Evolutionary conservation across 495 filamentous ascomycete genomes (phyloP), one percentile per base, ranked within the genome.

Genomic region (Chaetomium fimeti): DNA sequence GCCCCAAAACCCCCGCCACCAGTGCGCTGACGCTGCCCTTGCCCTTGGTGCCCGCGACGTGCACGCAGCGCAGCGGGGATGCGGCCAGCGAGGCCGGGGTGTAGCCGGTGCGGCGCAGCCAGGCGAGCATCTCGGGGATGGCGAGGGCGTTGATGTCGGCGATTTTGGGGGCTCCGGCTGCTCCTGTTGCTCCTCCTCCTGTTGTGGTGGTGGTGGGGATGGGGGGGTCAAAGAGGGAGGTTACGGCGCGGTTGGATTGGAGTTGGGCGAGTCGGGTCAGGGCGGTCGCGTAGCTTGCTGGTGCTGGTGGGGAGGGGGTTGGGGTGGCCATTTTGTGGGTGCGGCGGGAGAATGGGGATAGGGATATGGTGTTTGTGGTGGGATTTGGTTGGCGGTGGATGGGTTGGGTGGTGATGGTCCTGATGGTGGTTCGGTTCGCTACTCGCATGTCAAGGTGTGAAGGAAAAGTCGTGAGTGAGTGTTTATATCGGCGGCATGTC

Each of bases 91-190:
- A 69, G 1, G 62, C 22, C 1, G 72, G 71, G n/a, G 70, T 58
- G 74, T 95, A 90, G 28, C 92, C 92, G 48, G 91, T 87, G 61
- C 87, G 87, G 42, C 77, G 75, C 59, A 89, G 84, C 89, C 89
- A 96, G 62, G 89, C 87, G 52, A 89, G 77, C 82, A 93, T 97
- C 70, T 97, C 93, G 1, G 91, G 91, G 63, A 95, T 88, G 3
- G 93, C 91, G 49, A 79, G 80, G 36, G 84, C 76, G 68, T 97
- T 96, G 78, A 89, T 82, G 66, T 84, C 82, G 24, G 1, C 2
- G 65, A 29, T 16, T 58, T 18, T n/a, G n/a, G n/a, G n/a, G n/a
- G n/a, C 1, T 52, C 28, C n/a, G 5, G 16, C 27, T 4, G 5
- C 27, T 22, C 1, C 52, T 20, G 20, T 15, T 38, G 9, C 28